These are phyloP conservation scores for Wickerhamomyces mucosus DNA, from an alignment of 805 yeast species.

Conservation along the genomic window DNA sequence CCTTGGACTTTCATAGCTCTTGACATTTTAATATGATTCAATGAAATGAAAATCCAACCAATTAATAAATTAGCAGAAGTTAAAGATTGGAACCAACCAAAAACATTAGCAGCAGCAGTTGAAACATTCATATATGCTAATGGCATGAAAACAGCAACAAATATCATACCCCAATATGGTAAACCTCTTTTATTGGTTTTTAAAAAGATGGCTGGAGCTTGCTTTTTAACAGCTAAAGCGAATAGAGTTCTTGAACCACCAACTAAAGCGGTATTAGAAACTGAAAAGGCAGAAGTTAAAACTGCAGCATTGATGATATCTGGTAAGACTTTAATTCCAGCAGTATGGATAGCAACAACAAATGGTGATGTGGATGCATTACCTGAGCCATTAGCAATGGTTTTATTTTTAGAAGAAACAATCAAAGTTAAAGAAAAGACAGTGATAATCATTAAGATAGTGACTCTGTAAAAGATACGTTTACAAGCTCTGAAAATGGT, in stretches of 20 bases:
- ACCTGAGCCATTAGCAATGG: slow-evolving; percentile 23
- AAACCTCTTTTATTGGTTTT: slow-evolving; percentile 25
- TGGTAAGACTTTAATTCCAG: slow-evolving; percentile 29
- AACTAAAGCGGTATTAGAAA: slow-evolving; percentile 24
- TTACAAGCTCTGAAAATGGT: slow-evolving; percentile 51
- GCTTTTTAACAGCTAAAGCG: slow-evolving; percentile 28
- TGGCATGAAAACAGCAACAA: slow-evolving; percentile 24
- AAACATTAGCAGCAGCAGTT: slow-evolving; percentile 21
- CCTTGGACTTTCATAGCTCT: slow-evolving; percentile 32
- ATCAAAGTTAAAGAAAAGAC: slow-evolving; percentile 26
- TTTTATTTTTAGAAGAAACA: slow-evolving; percentile 23
- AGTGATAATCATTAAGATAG: slow-evolving; percentile 22
- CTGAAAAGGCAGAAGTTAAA: slow-evolving; percentile 30
- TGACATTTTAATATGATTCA: slow-evolving; percentile 23
- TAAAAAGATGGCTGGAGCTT: slow-evolving; percentile 28
- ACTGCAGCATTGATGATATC: slow-evolving; percentile 30
- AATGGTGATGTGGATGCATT: slow-evolving; percentile 28
- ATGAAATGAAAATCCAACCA: slow-evolving; percentile 24
- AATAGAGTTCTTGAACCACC: slow-evolving; percentile 25
- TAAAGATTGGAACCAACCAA: slow-evolving; percentile 27
- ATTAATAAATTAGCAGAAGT: slow-evolving; percentile 24
- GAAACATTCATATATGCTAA: slow-evolving; percentile 27
- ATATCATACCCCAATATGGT: slow-evolving; percentile 24
- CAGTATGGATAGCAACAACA: slow-evolving; percentile 38
- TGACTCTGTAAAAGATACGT: slow-evolving; percentile 23